Evolutionary conservation across 1,284 basidiomycete genomes (phyloP).

Genomic region (Phylloporus gajari): DNA sequence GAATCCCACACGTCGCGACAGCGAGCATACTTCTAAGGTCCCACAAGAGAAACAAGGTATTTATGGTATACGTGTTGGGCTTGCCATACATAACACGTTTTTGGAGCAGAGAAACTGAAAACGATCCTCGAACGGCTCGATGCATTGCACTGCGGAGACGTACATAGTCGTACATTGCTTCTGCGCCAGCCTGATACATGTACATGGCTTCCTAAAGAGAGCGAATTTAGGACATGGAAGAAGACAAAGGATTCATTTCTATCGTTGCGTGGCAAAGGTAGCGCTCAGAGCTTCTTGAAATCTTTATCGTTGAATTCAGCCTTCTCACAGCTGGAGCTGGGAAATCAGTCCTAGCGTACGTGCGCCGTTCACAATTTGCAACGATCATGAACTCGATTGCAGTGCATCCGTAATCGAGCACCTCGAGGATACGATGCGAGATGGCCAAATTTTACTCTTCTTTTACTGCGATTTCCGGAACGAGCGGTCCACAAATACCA

Average conservation of each 20-base stretch:
- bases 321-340: conserved; percentile 16
- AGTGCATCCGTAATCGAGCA: conserved; percentile 25
- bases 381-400: not conserved
- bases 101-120: not conserved
- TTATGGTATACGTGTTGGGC: not conserved
- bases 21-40: not conserved
- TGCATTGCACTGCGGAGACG: conserved; percentile 13
- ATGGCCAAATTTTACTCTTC: conserved; percentile 12
- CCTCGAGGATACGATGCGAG: not conserved
- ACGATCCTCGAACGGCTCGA: conserved; percentile 7
- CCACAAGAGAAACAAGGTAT: not conserved
- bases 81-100: too few relatives aligned
- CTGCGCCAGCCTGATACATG: conserved; percentile 26
- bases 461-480: conserved; percentile 33
- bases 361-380: not conserved
- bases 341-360: conserved; percentile 35
- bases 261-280: conserved; percentile 31
- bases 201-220: conserved; percentile 17
- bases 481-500: conserved; percentile 10
- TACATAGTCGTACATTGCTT: conserved; percentile 3
- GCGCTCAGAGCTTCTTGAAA: not conserved
- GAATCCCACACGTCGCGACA: not conserved
- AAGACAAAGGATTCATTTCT: conserved; percentile 15
- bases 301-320: not conserved
- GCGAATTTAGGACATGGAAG: conserved; percentile 22